Evolutionary conservation across 768 basidiomycete species (phyloP).

Genomic region (Termitomyces sp.): DNA sequence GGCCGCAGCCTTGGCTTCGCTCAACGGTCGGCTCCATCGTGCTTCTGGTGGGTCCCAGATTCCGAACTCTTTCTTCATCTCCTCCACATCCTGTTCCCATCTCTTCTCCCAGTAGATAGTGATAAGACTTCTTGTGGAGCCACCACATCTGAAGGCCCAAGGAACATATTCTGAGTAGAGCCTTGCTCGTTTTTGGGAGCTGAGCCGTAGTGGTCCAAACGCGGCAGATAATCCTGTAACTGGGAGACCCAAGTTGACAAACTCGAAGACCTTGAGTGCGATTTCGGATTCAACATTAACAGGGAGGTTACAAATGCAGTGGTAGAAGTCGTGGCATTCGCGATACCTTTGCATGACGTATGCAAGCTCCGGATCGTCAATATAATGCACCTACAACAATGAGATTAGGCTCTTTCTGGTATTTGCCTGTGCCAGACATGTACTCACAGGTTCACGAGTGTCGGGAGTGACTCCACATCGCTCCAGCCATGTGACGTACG

Average conservation of each 20-base stretch:
- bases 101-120: slow-evolving; percentile 95
- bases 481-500: slow-evolving; percentile 89
- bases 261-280: slow-evolving; percentile 92
- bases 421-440: neutral
- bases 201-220: slow-evolving; percentile 78
- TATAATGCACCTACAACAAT: slow-evolving; percentile 76
- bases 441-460: slow-evolving; percentile 78
- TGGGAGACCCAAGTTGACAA: slow-evolving; percentile 87
- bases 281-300: slow-evolving; percentile 90
- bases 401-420: slow-evolving; percentile 4
- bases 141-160: slow-evolving; percentile 88
- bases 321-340: slow-evolving; percentile 97
- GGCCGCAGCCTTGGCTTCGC: slow-evolving; percentile 54
- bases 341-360: slow-evolving; percentile 98
- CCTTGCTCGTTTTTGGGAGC: slow-evolving; percentile 43
- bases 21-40: slow-evolving; percentile 62
- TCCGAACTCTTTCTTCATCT: slow-evolving; percentile 82
- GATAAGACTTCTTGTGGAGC: slow-evolving; percentile 70
- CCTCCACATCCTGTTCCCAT: slow-evolving; percentile 81
- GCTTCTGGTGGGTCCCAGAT: slow-evolving; percentile 80
- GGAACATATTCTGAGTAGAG: slow-evolving; percentile 83
- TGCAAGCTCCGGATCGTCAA: slow-evolving; percentile 92
- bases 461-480: slow-evolving; percentile 89
- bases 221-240: slow-evolving; percentile 78
- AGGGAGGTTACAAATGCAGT: slow-evolving; percentile 84